phyloP scores from a whole-genome alignment of 345 rosid species.

The Draba incana region DNA sequence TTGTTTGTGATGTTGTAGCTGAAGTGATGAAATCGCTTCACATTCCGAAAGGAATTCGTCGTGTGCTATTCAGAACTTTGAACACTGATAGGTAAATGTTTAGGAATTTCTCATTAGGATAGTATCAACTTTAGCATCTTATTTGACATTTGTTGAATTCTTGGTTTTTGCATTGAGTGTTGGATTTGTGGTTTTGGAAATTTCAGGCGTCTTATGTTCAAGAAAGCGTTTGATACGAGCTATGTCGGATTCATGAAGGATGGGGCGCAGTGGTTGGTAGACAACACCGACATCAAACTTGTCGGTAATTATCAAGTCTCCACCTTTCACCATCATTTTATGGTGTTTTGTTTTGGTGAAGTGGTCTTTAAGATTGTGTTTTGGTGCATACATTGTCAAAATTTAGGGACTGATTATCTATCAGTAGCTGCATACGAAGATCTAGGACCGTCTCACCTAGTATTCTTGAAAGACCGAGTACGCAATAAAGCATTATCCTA shows the following conservation, averaged over 20 bases:
- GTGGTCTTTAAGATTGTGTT: constrained; percentile 13
- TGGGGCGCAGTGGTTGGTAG: constrained; percentile 90
- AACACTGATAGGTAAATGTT: constrained; percentile 78
- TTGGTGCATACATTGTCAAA: constrained; percentile 3
- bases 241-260: constrained; percentile 82
- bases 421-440: constrained; percentile 73
- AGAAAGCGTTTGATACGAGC: constrained; percentile 72
- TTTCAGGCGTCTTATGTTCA: constrained; percentile 82
- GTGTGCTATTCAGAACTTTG: constrained; percentile 84
- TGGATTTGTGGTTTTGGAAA: background rate
- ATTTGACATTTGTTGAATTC: background rate
- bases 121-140: too few relatives aligned
- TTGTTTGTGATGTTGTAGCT: constrained; percentile 45
- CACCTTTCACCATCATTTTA: background rate
- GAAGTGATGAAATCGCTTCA: constrained; percentile 73
- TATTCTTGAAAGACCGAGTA: constrained; percentile 55
- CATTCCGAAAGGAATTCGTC: constrained; percentile 75
- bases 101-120: too few relatives aligned
- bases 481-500: constrained; percentile 11
- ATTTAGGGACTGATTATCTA: constrained; percentile 73
- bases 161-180: background rate
- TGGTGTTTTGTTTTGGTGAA: constrained; percentile 2
- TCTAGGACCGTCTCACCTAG: constrained; percentile 47
- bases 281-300: constrained; percentile 84
- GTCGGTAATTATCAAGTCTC: constrained; percentile 52